These are phyloP conservation scores for Bruguiera parviflora DNA, from an alignment of 345 rosid species.

Conservation along the genomic window DNA sequence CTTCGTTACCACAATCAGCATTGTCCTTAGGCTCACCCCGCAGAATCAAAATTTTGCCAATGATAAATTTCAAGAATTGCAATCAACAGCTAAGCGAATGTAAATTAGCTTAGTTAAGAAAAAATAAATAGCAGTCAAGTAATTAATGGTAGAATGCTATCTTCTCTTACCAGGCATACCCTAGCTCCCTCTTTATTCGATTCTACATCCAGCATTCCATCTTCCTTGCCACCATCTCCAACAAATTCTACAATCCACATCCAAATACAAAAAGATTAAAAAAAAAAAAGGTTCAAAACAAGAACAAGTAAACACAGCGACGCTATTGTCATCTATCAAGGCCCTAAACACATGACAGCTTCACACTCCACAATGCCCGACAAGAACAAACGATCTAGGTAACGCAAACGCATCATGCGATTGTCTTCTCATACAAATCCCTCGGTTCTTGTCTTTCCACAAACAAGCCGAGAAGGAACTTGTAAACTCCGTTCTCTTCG, in stretches of 20 bases:
- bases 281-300: not conserved
- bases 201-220: not conserved
- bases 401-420: no score
- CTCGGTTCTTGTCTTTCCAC: slow-evolving; percentile 48
- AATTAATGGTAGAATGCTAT: not conserved
- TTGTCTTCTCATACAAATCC: slow-evolving; percentile 45
- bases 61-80: not conserved
- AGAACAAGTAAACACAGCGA: not conserved
- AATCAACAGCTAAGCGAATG: no score
- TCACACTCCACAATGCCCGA: not conserved
- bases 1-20: slow-evolving; percentile 13
- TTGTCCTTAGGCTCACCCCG: slow-evolving; percentile 18
- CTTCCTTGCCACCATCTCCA: not conserved
- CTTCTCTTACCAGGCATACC: not conserved
- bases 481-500: slow-evolving; percentile 37
- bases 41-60: slow-evolving; percentile 3
- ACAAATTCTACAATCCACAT: not conserved
- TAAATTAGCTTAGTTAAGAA: no score
- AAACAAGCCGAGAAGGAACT: slow-evolving; percentile 45
- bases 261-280: no score
- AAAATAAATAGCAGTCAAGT: no score
- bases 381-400: not conserved
- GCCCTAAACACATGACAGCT: not conserved
- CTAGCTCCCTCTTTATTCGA: not conserved
- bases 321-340: not conserved